Base-by-base conservation (phyloP, 257 asterid species). In the Prunella vulgaris region DNA sequence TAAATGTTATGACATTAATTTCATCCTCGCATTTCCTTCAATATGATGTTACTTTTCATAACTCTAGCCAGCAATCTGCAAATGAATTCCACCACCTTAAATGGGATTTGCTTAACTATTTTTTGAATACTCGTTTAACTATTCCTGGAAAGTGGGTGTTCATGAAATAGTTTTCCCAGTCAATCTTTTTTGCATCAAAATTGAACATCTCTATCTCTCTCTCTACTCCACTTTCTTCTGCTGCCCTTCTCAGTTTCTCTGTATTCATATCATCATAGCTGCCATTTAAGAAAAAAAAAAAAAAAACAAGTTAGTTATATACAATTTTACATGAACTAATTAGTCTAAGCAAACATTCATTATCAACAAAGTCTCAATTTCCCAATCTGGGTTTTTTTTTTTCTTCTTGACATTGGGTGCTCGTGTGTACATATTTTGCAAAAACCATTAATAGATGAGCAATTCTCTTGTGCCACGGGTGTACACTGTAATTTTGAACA, bases 231-330 rank as follows among this genome's bases (percentile, higher is more conserved):
- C 77, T 71, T 65, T 79, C 80, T 6, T 17, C 52, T 0, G 74
- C 77, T 57, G 81, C 81, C 54, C 81, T 73, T 46, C 89, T 71
- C 1, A 81, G 62, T 66, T 77, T 84, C 52, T 83, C 89, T 17
- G 81, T 56, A 25, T 86, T 86, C 77, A 84, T 73, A 72, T 86
- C 92, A 69, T 86, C 89, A 21, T 68, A 86, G 38, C 92, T 86
- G 83, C 74, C 24, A 66, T 56, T 9, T 3, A 6, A 15, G 24
- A 24, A 52, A 10, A 12, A 70, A 75, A 48, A 38, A 10, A 38
- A 10, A 12, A 70, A 75, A 48, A 38, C 2, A 38, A 38, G 4
- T 2, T 10, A 38, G n/a, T 2, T 3, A 42, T 13, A 37, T 22
- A 25, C 18, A 10, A 13, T 33, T 38, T 30, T 9, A 22, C 32